Evolutionary conservation across 116 monocot species (phyloP).

Genomic region (Papilionanthe hybrid): DNA sequence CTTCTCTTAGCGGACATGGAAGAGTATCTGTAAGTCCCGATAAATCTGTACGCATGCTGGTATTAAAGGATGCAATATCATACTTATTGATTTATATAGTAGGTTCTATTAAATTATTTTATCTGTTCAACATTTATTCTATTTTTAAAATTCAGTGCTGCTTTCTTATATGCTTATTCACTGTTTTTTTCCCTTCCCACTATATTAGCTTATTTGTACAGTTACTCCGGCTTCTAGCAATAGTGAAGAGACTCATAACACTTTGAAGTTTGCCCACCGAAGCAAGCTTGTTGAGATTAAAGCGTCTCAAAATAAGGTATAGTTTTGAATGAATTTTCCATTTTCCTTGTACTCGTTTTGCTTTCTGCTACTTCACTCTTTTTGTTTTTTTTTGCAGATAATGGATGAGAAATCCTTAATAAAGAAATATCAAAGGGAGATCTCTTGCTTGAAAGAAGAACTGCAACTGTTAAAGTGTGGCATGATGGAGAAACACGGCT

Average conservation of each 20-base stretch:
- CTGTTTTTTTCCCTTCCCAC: conserved; percentile 8
- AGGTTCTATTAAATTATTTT: neutral
- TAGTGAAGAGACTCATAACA: conserved; percentile 95
- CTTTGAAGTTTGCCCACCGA: conserved; percentile 89
- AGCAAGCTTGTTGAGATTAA: conserved; percentile 95
- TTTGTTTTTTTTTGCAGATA: conserved; percentile 48
- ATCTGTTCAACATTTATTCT: neutral
- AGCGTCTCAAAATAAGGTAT: conserved; percentile 92
- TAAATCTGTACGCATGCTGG: neutral
- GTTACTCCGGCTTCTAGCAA: conserved; percentile 96
- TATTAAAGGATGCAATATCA: neutral
- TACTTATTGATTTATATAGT: neutral
- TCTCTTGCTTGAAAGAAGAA: conserved; percentile 78
- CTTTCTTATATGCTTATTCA: neutral
- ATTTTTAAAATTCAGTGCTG: neutral
- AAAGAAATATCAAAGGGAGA: conserved; percentile 96
- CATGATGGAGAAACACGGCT: conserved; percentile 62
- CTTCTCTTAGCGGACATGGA: conserved; percentile 96
- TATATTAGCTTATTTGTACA: conserved; percentile 85
- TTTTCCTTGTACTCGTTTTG: neutral
- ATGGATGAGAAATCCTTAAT: conserved; percentile 97
- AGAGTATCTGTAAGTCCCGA: conserved; percentile 76
- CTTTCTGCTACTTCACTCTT: neutral
- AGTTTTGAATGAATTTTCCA: neutral
- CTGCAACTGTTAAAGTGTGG: conserved; percentile 80